Evolutionary conservation across 2,329 filamentous ascomycete genomes (phyloP).

Genomic region (Coniochaeta hoffmannii): DNA sequence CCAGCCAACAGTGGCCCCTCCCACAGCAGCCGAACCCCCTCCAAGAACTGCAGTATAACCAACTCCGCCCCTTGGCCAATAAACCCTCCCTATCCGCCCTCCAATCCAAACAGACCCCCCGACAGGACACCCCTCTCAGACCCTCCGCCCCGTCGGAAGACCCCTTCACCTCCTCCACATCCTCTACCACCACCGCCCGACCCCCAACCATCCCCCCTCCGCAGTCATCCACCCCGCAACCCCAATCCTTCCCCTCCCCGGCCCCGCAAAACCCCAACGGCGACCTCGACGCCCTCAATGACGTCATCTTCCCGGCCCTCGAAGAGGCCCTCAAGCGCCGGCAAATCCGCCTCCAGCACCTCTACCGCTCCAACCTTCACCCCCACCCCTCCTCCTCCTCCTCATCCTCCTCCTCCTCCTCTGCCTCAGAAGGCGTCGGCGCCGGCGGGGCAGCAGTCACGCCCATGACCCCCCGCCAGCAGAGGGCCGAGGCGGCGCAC

Average conservation of each 20-base stretch:
- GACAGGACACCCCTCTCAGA: background rate
- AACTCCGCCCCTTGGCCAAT: constrained; percentile 16
- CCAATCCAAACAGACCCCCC: constrained; percentile 13
- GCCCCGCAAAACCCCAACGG: constrained; percentile 51
- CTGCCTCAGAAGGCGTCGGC: too few relatives aligned
- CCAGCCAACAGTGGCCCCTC: constrained; percentile 5
- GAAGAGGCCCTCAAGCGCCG: constrained; percentile 85
- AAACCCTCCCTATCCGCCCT: constrained; percentile 10
- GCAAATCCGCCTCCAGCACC: constrained; percentile 50
- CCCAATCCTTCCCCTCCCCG: constrained; percentile 46
- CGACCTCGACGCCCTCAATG: constrained; percentile 78
- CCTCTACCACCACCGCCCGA: constrained; percentile 14
- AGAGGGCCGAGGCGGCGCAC: constrained; percentile 65
- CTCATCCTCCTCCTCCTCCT: too few relatives aligned
- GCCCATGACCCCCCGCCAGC: constrained; percentile 53
- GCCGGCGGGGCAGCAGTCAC: constrained; percentile 26
- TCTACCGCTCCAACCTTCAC: constrained; percentile 28
- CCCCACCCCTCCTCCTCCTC: too few relatives aligned
- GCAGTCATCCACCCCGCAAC: constrained; percentile 8
- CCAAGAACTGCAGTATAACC: constrained; percentile 15
- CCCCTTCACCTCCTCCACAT: constrained; percentile 18
- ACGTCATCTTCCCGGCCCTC: constrained; percentile 87
- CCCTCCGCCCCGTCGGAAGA: constrained; percentile 6
- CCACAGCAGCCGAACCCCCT: constrained; percentile 13
- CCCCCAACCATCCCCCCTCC: constrained; percentile 19